A percentile compares a stretch with the other conserved stretches of the same genome.
Evolutionary conservation across 768 basidiomycete species (phyloP).

Genomic region (Phaffia australis): DNA sequence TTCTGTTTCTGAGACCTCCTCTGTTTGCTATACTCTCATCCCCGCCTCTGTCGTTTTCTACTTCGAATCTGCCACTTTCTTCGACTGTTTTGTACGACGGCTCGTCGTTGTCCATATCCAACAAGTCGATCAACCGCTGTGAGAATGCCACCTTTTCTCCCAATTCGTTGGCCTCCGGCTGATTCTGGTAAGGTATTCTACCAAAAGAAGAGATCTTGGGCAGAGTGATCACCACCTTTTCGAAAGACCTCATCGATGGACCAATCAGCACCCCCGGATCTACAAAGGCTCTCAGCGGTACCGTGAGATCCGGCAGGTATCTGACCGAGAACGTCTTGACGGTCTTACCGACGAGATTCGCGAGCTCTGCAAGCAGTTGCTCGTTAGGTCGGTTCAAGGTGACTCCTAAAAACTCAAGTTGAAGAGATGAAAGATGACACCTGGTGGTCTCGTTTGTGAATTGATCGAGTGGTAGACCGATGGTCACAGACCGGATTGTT

Average conservation of each 20-base stretch:
- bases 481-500: neutral
- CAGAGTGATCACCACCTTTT: neutral
- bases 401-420: conserved; percentile 16
- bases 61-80: neutral
- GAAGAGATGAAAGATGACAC: conserved; percentile 24
- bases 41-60: neutral
- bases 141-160: conserved; percentile 15
- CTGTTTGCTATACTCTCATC: neutral
- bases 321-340: conserved; percentile 18
- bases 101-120: too few relatives aligned
- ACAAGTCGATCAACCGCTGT: conserved; percentile 26
- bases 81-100: neutral
- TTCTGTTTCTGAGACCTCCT: neutral
- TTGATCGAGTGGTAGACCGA: conserved; percentile 22
- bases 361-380: conserved; percentile 21
- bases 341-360: conserved; percentile 5
- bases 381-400: conserved; percentile 17
- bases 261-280: too few relatives aligned
- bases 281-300: too few relatives aligned
- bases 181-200: conserved; percentile 2
- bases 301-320: conserved; percentile 10
- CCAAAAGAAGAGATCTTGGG: too few relatives aligned
- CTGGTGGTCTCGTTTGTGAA: conserved; percentile 16
- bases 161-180: conserved; percentile 6
- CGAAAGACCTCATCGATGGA: neutral